Evolutionary conservation across 2,329 filamentous ascomycete species (phyloP).

Genomic region (Dothidotthia symphoricarpi): DNA sequence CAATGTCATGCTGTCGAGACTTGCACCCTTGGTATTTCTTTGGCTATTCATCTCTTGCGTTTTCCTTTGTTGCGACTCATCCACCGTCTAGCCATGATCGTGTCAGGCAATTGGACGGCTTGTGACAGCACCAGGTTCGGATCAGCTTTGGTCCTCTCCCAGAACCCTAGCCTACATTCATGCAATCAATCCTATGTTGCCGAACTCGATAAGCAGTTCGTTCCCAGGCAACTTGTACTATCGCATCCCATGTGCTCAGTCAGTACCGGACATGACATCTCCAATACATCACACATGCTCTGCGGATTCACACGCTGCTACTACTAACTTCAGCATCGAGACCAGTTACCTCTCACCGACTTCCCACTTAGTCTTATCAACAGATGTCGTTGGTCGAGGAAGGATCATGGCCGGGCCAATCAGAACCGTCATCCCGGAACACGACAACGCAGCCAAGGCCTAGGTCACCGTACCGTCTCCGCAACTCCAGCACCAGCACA

Average conservation of each 20-base stretch:
- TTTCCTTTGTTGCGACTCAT: constrained; percentile 16
- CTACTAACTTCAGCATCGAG: constrained; percentile 19
- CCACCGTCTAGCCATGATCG: constrained; percentile 16
- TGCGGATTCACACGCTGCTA: constrained; percentile 6
- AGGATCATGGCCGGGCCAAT: constrained; percentile 24
- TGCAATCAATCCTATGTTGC: constrained; percentile 19
- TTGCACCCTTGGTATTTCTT: constrained; percentile 27
- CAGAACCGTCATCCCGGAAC: constrained; percentile 20
- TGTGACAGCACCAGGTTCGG: constrained; percentile 28
- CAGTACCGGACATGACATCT: constrained; percentile 13
- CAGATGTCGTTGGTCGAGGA: constrained; percentile 33
- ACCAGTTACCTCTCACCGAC: constrained; percentile 26
- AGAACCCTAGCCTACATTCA: constrained; percentile 22
- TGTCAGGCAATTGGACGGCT: constrained; percentile 4
- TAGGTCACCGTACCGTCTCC: constrained; percentile 23
- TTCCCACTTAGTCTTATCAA: constrained; percentile 24
- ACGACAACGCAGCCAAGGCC: constrained; percentile 21
- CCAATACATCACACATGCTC: constrained; percentile 7
- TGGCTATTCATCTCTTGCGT: constrained; percentile 11
- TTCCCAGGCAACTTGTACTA: constrained; percentile 22
- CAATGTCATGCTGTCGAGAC: constrained; percentile 41
- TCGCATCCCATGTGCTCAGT: constrained; percentile 17
- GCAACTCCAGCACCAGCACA: constrained; percentile 26
- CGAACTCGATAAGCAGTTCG: constrained; percentile 19
- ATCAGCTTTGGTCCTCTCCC: constrained; percentile 19